These are phyloP conservation scores for Geosiphon pyriformis DNA, from an alignment of 192 early-diverging fungal species.

Conservation along the genomic window DNA sequence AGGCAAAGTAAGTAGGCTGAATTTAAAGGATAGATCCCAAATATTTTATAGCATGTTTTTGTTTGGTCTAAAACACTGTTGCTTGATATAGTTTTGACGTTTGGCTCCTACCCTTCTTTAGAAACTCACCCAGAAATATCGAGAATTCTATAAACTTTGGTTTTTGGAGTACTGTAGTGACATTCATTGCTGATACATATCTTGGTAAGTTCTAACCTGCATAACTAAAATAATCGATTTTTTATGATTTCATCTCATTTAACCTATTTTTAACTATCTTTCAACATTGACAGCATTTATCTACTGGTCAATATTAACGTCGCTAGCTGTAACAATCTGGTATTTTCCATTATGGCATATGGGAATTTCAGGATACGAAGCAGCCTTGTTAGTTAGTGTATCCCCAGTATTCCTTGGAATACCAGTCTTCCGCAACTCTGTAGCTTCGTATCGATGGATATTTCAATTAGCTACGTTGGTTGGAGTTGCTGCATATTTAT, in stretches of 20 bases:
- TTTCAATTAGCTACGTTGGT: slow-evolving; percentile 54
- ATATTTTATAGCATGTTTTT: neutral
- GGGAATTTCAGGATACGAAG: slow-evolving; percentile 79
- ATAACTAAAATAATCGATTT: neutral
- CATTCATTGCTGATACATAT: slow-evolving; percentile 61
- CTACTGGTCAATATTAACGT: slow-evolving; percentile 79
- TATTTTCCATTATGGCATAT: slow-evolving; percentile 84
- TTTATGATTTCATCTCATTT: neutral
- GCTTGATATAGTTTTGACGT: neutral
- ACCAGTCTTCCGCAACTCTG: slow-evolving; percentile 42
- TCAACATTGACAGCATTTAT: slow-evolving; percentile 49
- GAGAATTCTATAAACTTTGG: neutral
- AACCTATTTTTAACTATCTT: neutral
- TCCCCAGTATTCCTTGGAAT: slow-evolving; percentile 57
- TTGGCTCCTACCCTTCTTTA: neutral
- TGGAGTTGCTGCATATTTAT: slow-evolving; percentile 58
- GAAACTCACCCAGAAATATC: neutral
- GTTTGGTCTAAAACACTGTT: too few species aligned
- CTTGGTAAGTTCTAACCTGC: slow-evolving; percentile 42
- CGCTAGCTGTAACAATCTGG: slow-evolving; percentile 65
- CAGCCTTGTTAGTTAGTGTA: slow-evolving; percentile 58
- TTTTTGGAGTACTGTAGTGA: slow-evolving; percentile 9
- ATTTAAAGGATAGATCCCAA: too few species aligned
- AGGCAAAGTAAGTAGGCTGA: slow-evolving; percentile 4
- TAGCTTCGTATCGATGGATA: slow-evolving; percentile 49